Base-by-base conservation (phyloP, 352 stramenopile genomes). In the Phytophthora hybrid region DNA sequence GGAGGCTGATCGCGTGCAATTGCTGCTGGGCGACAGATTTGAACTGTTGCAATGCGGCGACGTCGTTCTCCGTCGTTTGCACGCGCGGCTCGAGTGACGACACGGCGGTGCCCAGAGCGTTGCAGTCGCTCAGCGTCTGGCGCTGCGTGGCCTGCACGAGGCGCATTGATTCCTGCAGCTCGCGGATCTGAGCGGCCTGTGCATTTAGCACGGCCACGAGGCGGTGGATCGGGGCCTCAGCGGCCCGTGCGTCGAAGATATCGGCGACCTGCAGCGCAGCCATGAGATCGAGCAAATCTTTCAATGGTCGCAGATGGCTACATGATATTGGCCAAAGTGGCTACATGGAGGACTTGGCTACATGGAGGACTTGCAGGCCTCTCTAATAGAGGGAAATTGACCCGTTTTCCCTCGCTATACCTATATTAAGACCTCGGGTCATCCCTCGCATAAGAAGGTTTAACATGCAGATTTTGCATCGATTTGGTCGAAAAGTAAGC, bases 181-280 rank as follows among this genome's bases (percentile, higher is more conserved):
- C 57, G 32, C 76, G 74, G 19, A 90, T 77, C 54, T 79, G 66
- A 58, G 63, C 55, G 8, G 85, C 73, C 63, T 93, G 86, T 8
- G 74, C 56, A 66, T 93, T 93, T 58, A 93, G 80, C 46, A 88
- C 78, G n/a, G 83, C 78, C 21, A 91, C 84, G 18, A 93, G 83
- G 1, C 84, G 77, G 62, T 88, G 79, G 70, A 83, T 83, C 18
- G 84, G 79, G 8, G 71, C 78, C 46, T 90, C 77, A 3, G 81
- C 70, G 2, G 83, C 82, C 46, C 85, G 74, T 5, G 80, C 81
- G 46, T 91, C 77, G 67, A 90, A 93, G 18, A 93, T 66, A 16
- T 93, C 83, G 41, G 66, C 49, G 14, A 91, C 74, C 49, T 78
- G 72, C 56, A 82, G 41, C 0, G 32, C 51, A 9, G 59, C 31